Percentiles rank a stretch among this genome's conserved stretches.
Evolutionary conservation across 208 protist genomes (phyloP).

Genomic region (Blechomonas ayalai): DNA sequence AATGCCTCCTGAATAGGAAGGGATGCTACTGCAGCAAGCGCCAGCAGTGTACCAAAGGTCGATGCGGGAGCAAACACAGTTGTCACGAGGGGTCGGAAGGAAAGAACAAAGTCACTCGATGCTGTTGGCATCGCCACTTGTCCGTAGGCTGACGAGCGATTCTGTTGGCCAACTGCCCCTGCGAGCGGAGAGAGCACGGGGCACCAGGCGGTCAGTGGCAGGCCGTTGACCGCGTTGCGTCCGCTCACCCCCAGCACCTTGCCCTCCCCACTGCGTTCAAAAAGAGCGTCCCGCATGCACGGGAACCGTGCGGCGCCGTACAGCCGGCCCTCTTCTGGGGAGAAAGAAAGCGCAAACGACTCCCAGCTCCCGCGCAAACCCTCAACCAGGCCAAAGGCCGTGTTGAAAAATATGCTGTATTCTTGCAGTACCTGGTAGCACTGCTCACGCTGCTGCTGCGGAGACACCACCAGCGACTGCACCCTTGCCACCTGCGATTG

Average conservation of each 20-base stretch:
- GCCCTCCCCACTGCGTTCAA: conserved; percentile 2
- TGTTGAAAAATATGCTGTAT: conserved; percentile 35
- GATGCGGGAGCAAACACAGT: background rate
- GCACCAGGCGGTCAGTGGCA: too few relatives aligned
- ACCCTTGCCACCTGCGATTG: too few relatives aligned
- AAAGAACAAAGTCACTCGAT: background rate
- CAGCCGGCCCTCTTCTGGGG: conserved; percentile 9
- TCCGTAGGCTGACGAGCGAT: background rate
- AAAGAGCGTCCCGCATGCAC: conserved; percentile 11
- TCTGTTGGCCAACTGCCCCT: too few relatives aligned
- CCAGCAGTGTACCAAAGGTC: conserved; percentile 19
- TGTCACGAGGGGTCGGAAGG: background rate
- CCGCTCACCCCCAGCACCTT: background rate
- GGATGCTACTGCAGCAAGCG: conserved; percentile 31
- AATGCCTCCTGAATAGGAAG: conserved; percentile 25
- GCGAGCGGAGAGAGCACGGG: background rate
- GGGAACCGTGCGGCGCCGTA: conserved; percentile 27
- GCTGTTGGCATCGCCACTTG: conserved; percentile 3
- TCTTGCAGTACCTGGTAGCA: too few relatives aligned
- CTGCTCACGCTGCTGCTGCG: too few relatives aligned
- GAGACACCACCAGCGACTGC: too few relatives aligned
- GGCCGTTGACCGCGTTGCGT: conserved; percentile 2
- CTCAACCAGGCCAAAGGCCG: conserved; percentile 14
- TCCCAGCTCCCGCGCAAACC: conserved; percentile 11
- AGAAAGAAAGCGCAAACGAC: conserved; percentile 9